Evolutionary conservation across 176 grass and related monocot species (phyloP).

Genomic region (Tillandsia fasciculata): DNA sequence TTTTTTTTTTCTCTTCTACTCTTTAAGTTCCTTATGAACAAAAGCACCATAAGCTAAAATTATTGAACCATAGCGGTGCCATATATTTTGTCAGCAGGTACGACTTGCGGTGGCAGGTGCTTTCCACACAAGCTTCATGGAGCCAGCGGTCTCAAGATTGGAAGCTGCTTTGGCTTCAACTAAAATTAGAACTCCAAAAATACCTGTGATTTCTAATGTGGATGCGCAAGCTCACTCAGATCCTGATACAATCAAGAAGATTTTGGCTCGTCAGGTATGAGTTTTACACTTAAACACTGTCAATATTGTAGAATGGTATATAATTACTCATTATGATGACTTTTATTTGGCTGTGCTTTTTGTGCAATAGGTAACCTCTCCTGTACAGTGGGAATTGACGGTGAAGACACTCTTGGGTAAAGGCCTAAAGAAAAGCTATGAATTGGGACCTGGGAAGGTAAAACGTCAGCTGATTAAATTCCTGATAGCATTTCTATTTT

Average conservation of each 20-base stretch:
- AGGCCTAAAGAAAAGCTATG: conserved; percentile 88
- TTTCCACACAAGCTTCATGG: conserved; percentile 92
- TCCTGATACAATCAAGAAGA: conserved; percentile 70
- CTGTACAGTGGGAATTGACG: conserved; percentile 79
- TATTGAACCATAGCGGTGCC: background rate
- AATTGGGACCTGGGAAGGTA: conserved; percentile 98
- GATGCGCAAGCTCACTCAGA: conserved; percentile 74
- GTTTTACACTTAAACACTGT: conserved; percentile 1
- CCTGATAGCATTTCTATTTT: background rate
- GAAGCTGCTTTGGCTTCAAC: conserved; percentile 63
- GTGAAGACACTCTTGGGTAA: conserved; percentile 78
- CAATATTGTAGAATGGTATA: background rate
- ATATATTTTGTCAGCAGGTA: conserved; percentile 39
- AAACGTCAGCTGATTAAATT: conserved; percentile 8
- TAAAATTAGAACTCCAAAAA: conserved; percentile 64
- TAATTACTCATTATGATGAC: background rate
- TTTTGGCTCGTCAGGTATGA: conserved; percentile 64
- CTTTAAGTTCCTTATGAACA: background rate
- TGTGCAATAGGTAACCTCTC: conserved; percentile 65
- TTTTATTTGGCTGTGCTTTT: conserved; percentile 7
- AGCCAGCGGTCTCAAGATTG: conserved; percentile 76
- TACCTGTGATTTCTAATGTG: conserved; percentile 95
- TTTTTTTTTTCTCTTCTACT: background rate
- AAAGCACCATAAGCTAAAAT: background rate
- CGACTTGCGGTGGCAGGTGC: conserved; percentile 76